Base-by-base conservation (phyloP, 495 filamentous ascomycete genomes). In the Aspergillus asperescens region DNA sequence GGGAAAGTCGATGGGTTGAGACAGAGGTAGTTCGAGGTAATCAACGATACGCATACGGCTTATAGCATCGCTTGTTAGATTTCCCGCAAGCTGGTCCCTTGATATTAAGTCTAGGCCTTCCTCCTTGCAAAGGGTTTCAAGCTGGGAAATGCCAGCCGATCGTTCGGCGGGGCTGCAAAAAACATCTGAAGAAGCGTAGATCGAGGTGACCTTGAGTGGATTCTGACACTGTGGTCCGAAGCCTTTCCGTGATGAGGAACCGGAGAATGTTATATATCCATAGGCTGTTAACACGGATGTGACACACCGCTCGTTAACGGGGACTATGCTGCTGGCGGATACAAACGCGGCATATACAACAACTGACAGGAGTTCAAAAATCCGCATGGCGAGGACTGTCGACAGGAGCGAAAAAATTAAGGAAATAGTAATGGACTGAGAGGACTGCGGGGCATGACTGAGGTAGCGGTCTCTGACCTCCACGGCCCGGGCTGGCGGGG, bases 51-150 rank as follows among this genome's bases (percentile, higher is more conserved):
- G 60, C 68, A 73, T 69, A 13, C 55, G 55, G 7, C 34, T 40
- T 15, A 76, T 62, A 1, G 62, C 66, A 44, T 72, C 65, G 1
- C 65, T 57, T 0, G 70, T 77, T 6, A 75, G 52, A 41, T 77
- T 72, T 6, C 52, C 61, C 3, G 67, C 66, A 0, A 75, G 40
- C 3, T 59, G 49, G 7, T 65, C 65, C 22, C 64, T 56, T 0
- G 73, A 55, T 3, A 75, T 48, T 12, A 72, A 52, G 3, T 66
- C 60, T 9, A 58, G 15, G 7, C 60, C 68, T 8, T 58, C 60
- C 28, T 66, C 42, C n/a, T 48, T 61, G 46, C 72, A 75, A 2
- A 54, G 31, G 4, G 39, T n/a, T 3, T 54, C 55, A 24, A 74
- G 41, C 35, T 58, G 54, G 1, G 54, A 47, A 0, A 74, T 12